Evolutionary conservation across 805 yeast genomes (phyloP), one percentile per base, ranked within the genome.

Genomic region (Candida fluviatilis): DNA sequence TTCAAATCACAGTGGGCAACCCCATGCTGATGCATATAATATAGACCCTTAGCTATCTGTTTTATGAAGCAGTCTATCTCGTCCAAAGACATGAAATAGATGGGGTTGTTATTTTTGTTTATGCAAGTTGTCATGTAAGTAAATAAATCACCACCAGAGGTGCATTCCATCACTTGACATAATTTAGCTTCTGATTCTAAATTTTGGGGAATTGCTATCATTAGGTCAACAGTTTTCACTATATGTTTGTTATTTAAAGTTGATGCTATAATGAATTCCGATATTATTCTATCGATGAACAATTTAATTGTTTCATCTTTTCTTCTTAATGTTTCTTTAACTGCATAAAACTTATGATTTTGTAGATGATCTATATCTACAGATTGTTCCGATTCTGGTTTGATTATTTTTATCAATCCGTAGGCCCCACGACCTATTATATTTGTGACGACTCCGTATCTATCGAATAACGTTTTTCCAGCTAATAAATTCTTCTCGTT

Each of bases 1-100:
- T 90, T 90, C 43, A 90, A 67, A 55, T 90, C 97, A 54, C 96
- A 84, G 59, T 90, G 97, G 0, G 96, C 91, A 21, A 90, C 91
- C 24, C 97, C 97, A 60, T 83, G 89, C 7, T 80, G 75, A 60
- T 90, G 97, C 81, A 91, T 81, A 59, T 84, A 88, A 19, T 80
- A 74, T 21, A 90, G 74, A 1, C 95, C 97, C 47, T 81, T 78
- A 46, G 90, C 65, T 25, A 88, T 74, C 58, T 90, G 97, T 55
- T 89, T 89, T 67, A 88, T 76, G 53, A 84, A 85, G 60, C 97
- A 90, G 60, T 90, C 96, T 24, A 91, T 80, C 57, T 90, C 96
- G 13, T 58, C 63, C 3, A 58, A 37, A n/a, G 56, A 40, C 39
- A 62, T 45, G 40, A 43, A 48, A 5, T 42, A 18, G 5, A 52